A percentile compares a stretch with the other conserved stretches of the same genome.
These are phyloP conservation scores for Pulveroboletus sp. DNA, from an alignment of 768 basidiomycete genomes.

Conservation along the genomic window DNA sequence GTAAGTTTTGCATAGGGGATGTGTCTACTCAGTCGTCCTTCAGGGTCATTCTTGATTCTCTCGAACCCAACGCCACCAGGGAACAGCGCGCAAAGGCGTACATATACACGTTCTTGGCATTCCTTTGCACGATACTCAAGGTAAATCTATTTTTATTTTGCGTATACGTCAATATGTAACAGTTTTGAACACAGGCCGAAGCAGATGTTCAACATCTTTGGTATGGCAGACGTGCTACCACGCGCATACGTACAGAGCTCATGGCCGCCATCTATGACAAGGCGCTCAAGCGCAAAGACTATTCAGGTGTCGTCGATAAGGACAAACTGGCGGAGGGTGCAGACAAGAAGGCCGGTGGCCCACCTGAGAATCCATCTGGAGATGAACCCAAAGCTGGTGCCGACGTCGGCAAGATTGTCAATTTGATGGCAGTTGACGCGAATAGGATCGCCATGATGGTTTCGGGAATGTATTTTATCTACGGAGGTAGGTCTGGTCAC, in stretches of 20 bases:
- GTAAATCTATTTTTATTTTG: constrained; percentile 2
- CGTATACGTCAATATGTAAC: neutral
- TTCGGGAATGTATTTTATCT: constrained; percentile 60
- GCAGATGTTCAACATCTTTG: constrained; percentile 74
- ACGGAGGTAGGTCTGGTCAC: constrained; percentile 43
- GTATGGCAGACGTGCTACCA: constrained; percentile 71
- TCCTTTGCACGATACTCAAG: constrained; percentile 45
- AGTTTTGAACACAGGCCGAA: constrained; percentile 39
- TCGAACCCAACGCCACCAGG: constrained; percentile 40
- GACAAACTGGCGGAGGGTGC: constrained; percentile 31
- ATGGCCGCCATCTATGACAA: constrained; percentile 90
- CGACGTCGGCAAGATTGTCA: constrained; percentile 86
- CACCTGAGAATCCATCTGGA: constrained; percentile 24
- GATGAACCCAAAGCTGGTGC: constrained; percentile 69
- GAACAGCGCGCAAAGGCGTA: constrained; percentile 60
- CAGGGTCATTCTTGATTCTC: constrained; percentile 56
- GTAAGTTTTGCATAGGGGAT: constrained; percentile 5
- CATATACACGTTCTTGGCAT: constrained; percentile 73
- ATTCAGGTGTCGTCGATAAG: constrained; percentile 67
- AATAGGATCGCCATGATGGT: constrained; percentile 53
- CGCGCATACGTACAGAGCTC: constrained; percentile 70
- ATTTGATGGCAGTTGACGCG: constrained; percentile 80
- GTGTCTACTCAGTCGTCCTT: neutral
- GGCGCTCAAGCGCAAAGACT: constrained; percentile 76
- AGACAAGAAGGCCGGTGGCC: constrained; percentile 17